phyloP scores from a whole-genome alignment of 1,139 yeast species.

The Saccharomyces hybrid region DNA sequence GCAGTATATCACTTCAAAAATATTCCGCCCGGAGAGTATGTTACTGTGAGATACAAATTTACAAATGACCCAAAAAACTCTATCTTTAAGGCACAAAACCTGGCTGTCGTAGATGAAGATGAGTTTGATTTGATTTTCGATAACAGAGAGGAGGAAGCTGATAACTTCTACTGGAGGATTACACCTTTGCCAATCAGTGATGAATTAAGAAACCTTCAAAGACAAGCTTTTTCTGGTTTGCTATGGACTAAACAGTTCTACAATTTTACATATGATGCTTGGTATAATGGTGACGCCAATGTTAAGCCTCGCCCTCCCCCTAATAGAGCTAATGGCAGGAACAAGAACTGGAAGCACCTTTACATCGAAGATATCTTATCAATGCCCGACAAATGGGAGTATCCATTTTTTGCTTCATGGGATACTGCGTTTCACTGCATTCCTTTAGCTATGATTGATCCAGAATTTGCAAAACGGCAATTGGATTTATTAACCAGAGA shows the following conservation, averaged over 20 bases:
- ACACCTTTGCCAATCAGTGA: conserved; percentile 83
- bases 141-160: conserved; percentile 81
- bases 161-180: conserved; percentile 86
- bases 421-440: conserved; percentile 95
- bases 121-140: conserved; percentile 68
- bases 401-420: conserved; percentile 97
- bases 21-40: conserved; percentile 85
- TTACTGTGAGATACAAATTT: conserved; percentile 75
- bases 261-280: conserved; percentile 76
- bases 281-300: conserved; percentile 85
- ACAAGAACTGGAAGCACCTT: conserved; percentile 83
- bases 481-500: conserved; percentile 82
- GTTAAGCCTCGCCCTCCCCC: conserved; percentile 67
- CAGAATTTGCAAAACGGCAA: conserved; percentile 87
- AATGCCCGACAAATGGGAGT: conserved; percentile 95
- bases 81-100: conserved; percentile 24
- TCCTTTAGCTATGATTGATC: conserved; percentile 92
- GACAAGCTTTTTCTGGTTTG: conserved; percentile 93
- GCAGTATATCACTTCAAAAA: conserved; percentile 79
- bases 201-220: conserved; percentile 74
- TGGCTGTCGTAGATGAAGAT: conserved; percentile 64
- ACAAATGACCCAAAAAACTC: conserved; percentile 33
- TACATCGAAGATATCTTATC: conserved; percentile 85
- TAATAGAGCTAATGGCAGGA: conserved; percentile 77
- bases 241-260: conserved; percentile 94